phyloP scores from a whole-genome alignment of 176 grass and related monocot species.

The Echinochloa phyllopogon region DNA sequence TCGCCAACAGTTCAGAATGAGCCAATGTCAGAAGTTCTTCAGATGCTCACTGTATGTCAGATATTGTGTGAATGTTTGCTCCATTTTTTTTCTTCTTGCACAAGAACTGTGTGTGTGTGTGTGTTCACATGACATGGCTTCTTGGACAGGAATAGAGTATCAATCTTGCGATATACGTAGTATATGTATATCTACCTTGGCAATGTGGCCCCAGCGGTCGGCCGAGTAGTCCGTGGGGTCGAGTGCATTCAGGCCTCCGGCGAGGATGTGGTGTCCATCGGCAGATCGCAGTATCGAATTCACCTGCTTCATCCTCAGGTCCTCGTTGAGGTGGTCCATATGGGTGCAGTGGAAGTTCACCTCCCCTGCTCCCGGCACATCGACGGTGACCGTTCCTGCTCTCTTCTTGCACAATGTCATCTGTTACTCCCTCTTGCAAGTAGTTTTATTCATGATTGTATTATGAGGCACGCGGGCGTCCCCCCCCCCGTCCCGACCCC shows the following conservation, averaged over 20 bases:
- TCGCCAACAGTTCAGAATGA: not conserved
- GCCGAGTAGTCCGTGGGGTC: constrained; percentile 81
- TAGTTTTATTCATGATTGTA: too few species aligned
- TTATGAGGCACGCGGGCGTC: too few species aligned
- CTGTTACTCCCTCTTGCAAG: too few species aligned
- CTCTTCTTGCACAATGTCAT: not conserved
- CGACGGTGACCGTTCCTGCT: constrained; percentile 90
- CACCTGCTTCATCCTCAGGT: constrained; percentile 92
- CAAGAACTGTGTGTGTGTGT: not conserved
- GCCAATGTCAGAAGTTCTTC: too few species aligned
- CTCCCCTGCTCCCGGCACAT: constrained; percentile 75
- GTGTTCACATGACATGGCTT: not conserved
- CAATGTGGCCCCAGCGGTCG: constrained; percentile 79
- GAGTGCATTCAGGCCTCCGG: constrained; percentile 80
- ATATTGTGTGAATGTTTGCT: too few species aligned
- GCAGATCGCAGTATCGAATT: constrained; percentile 62
- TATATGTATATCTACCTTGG: constrained; percentile 54
- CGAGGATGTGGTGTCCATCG: constrained; percentile 73
- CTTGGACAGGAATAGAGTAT: not conserved
- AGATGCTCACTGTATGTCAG: too few species aligned
- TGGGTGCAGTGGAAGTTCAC: constrained; percentile 89
- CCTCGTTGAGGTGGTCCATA: constrained; percentile 94
- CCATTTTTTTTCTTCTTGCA: too few species aligned
- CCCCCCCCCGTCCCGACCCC: too few species aligned
- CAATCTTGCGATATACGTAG: not conserved